A percentile compares a stretch with the other conserved stretches of the same genome.
phyloP scores from a whole-genome alignment of 257 asterid genomes.

The Plantago ovata region DNA sequence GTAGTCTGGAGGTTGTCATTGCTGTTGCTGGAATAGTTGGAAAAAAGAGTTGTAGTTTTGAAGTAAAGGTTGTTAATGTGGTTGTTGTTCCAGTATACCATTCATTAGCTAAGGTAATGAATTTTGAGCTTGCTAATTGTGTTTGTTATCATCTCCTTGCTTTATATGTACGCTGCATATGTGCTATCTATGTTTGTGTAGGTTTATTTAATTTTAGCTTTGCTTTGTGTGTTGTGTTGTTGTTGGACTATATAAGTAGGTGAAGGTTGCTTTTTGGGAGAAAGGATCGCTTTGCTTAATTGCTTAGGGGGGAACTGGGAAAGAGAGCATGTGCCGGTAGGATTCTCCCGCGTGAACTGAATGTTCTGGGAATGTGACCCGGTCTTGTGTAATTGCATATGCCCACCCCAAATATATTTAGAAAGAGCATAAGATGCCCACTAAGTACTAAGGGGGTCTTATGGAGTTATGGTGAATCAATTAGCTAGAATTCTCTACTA shows the following conservation, averaged over 20 bases:
- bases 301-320: slow-evolving; percentile 17
- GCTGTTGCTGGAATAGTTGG: background rate
- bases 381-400: too few species aligned
- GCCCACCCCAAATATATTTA: too few species aligned
- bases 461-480: too few species aligned
- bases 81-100: slow-evolving; percentile 20
- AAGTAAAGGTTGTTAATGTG: background rate
- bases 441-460: too few species aligned
- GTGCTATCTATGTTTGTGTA: background rate
- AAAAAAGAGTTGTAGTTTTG: too few species aligned
- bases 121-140: background rate
- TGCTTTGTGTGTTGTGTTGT: background rate
- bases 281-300: slow-evolving; percentile 13
- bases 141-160: slow-evolving; percentile 18
- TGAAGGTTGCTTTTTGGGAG: slow-evolving; percentile 20
- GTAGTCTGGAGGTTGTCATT: slow-evolving; percentile 36
- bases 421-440: too few species aligned
- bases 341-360: background rate
- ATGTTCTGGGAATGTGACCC: slow-evolving; percentile 1
- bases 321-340: slow-evolving; percentile 26
- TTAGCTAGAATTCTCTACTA: too few species aligned
- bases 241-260: too few species aligned
- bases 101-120: slow-evolving; percentile 35
- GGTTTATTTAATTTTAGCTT: background rate
- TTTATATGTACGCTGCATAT: slow-evolving; percentile 10